Percentiles rank a stretch among this genome's conserved stretches.
phyloP scores from a whole-genome alignment of 1,284 basidiomycete genomes.

The Melampsora medusae region DNA sequence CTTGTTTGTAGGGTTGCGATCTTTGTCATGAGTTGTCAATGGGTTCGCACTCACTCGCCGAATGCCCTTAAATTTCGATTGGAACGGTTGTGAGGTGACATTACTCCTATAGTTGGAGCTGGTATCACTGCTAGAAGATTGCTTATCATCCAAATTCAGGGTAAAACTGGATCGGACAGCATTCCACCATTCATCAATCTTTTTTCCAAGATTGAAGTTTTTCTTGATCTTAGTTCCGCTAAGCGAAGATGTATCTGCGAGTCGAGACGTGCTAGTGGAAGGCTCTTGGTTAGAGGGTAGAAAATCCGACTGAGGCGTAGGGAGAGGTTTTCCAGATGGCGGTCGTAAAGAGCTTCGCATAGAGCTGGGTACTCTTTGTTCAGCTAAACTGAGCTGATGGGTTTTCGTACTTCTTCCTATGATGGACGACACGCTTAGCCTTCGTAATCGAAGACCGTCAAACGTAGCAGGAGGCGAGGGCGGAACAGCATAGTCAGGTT shows the following conservation, averaged over 20 bases:
- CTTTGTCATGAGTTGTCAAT: not conserved
- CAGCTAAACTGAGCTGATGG: not conserved
- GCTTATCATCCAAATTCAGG: conserved; percentile 47
- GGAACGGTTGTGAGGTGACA: not conserved
- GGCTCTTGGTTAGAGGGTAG: not conserved
- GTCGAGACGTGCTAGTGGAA: conserved; percentile 13
- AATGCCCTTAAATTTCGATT: not conserved
- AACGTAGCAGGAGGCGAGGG: conserved; percentile 5
- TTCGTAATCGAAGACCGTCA: not conserved
- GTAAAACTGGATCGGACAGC: conserved; percentile 57
- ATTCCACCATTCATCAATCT: conserved; percentile 59
- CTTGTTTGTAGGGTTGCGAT: not conserved
- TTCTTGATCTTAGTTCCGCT: conserved; percentile 61
- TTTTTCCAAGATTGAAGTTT: conserved; percentile 54
- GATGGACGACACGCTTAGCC: conserved; percentile 4
- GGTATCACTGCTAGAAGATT: conserved; percentile 9
- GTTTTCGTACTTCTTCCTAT: not conserved
- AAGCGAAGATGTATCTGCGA: not conserved
- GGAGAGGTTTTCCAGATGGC: not conserved
- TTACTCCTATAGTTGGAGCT: conserved; percentile 32
- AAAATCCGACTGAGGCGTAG: conserved; percentile 18
- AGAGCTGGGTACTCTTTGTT: not conserved
- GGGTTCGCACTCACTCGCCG: not conserved
- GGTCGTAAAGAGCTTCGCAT: conserved; percentile 3
- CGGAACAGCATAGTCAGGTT: conserved; percentile 7